Evolutionary conservation across 306 rosid genomes (phyloP).

Genomic region (Castanopsis chinensis): DNA sequence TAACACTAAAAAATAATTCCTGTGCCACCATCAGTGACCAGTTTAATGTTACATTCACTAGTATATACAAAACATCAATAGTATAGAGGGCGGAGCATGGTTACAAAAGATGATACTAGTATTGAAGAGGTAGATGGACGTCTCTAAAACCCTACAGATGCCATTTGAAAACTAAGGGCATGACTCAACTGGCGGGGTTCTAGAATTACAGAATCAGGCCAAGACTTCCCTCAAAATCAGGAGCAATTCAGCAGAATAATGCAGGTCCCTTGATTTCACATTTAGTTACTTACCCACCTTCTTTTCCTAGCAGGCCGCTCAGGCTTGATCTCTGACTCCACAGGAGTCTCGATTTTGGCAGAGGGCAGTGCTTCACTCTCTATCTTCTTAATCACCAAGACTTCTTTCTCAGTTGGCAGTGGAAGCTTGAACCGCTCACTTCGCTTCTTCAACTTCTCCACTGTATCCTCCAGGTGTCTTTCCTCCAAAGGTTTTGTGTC

Average conservation of each 20-base stretch:
- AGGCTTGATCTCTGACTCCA: conserved; percentile 70
- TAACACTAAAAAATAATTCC: conserved; percentile 34
- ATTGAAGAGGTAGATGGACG: conserved; percentile 38
- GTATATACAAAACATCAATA: conserved; percentile 58
- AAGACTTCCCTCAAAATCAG: conserved; percentile 27
- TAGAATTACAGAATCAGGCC: conserved; percentile 23
- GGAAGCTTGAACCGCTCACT: conserved; percentile 99
- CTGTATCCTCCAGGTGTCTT: conserved; percentile 84
- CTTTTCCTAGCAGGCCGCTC: conserved; percentile 97
- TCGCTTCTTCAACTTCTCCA: conserved; percentile 95
- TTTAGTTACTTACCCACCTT: conserved; percentile 83
- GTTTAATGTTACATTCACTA: conserved; percentile 65
- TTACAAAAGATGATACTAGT: conserved; percentile 46
- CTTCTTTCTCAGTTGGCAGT: conserved; percentile 92
- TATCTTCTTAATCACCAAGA: conserved; percentile 52
- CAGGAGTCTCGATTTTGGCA: conserved; percentile 56
- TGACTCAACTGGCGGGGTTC: conserved; percentile 30
- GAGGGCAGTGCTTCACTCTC: conserved; percentile 75
- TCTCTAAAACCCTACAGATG: conserved; percentile 41
- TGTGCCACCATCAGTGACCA: conserved; percentile 54
- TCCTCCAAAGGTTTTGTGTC: conserved; percentile 62
- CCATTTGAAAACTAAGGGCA: conserved; percentile 17
- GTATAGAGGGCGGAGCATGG: conserved; percentile 37
- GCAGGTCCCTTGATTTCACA: conserved; percentile 9
- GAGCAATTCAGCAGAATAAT: conserved; percentile 16